phyloP scores from a whole-genome alignment of 345 rosid species.

The Ailanthus altissimus region DNA sequence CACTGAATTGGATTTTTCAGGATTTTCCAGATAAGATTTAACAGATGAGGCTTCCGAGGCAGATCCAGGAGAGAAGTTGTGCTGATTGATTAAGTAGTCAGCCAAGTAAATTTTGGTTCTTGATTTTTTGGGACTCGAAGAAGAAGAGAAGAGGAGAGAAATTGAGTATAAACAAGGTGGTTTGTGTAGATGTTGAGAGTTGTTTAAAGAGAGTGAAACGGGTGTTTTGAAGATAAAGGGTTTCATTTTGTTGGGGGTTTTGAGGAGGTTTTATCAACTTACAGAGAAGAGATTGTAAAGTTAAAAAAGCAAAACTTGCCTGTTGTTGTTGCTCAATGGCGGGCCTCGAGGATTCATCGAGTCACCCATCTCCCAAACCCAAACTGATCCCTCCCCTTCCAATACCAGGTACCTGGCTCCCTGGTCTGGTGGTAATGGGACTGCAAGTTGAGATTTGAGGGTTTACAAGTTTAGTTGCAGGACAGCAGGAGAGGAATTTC shows the following conservation, averaged over 20 bases:
- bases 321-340: not conserved
- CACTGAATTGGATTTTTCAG: constrained; percentile 23
- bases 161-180: constrained; percentile 2
- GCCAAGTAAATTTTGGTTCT: constrained; percentile 9
- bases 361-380: no score
- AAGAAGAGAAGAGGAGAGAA: constrained; percentile 12
- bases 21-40: not conserved
- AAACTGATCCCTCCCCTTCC: no score
- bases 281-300: not conserved
- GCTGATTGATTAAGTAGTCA: constrained; percentile 34
- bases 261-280: not conserved
- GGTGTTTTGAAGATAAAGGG: constrained; percentile 19
- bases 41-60: constrained; percentile 28
- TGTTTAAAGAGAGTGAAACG: constrained; percentile 18
- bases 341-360: not conserved
- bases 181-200: constrained; percentile 1
- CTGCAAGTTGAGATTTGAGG: no score
- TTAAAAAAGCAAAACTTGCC: not conserved
- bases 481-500: no score
- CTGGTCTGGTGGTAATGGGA: no score
- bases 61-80: constrained; percentile 27
- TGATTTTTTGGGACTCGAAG: not conserved
- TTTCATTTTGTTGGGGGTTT: constrained; percentile 9
- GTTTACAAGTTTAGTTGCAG: no score
- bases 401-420: no score